Evolutionary conservation across 768 basidiomycete genomes (phyloP).

Genomic region (Pisolithus albus): DNA sequence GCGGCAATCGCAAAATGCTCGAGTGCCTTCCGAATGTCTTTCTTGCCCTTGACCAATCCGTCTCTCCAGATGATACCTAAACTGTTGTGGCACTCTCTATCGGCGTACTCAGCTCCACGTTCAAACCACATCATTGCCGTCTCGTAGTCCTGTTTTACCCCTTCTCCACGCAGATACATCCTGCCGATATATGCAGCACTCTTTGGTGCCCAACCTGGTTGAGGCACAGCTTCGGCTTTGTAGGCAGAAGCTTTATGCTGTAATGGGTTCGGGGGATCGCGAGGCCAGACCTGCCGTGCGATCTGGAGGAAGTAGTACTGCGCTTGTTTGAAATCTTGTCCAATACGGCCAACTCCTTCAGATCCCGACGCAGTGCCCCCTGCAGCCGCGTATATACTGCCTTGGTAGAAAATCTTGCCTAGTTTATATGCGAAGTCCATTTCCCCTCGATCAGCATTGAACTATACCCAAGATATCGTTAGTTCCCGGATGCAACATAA

Average conservation of each 20-base stretch:
- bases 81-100: conserved; percentile 84
- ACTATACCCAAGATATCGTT: conserved; percentile 40
- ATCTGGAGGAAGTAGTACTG: conserved; percentile 79
- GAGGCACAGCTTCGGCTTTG: conserved; percentile 46
- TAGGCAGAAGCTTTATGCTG: conserved; percentile 34
- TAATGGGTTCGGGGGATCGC: conserved; percentile 58
- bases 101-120: conserved; percentile 70
- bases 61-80: conserved; percentile 92
- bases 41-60: conserved; percentile 65
- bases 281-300: conserved; percentile 81
- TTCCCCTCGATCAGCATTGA: conserved; percentile 91
- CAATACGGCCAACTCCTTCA: conserved; percentile 87
- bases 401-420: conserved; percentile 95
- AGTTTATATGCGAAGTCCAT: conserved; percentile 84
- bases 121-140: conserved; percentile 93
- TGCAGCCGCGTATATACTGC: conserved; percentile 73
- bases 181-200: conserved; percentile 87
- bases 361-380: conserved; percentile 85
- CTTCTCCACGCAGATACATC: conserved; percentile 93
- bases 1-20: conserved; percentile 73
- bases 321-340: conserved; percentile 71
- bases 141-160: conserved; percentile 67
- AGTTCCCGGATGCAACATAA: not conserved
- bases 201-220: conserved; percentile 61
- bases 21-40: conserved; percentile 60